Percentiles rank a stretch among this genome's conserved stretches.
These are phyloP conservation scores for Monosporascus sp. DNA, from an alignment of 2,329 filamentous ascomycete species.

Conservation along the genomic window DNA sequence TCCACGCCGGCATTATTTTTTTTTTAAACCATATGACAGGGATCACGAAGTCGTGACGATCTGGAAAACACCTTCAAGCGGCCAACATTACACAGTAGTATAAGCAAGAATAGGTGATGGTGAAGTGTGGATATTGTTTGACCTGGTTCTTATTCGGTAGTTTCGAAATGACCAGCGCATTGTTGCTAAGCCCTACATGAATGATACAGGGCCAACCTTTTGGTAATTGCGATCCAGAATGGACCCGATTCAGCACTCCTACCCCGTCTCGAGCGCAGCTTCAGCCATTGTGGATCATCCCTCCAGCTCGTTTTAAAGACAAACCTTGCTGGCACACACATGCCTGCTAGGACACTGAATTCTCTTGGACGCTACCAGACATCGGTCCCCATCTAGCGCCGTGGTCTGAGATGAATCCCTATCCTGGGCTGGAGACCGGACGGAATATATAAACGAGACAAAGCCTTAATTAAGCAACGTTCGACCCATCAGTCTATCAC, in stretches of 20 bases:
- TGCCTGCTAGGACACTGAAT: conserved; percentile 34
- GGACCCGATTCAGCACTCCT: not conserved
- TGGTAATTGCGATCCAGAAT: not conserved
- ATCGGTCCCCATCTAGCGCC: too few relatives aligned
- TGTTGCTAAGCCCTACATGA: not conserved
- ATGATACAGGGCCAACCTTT: not conserved
- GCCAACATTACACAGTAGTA: conserved; percentile 13
- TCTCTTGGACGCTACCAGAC: conserved; percentile 1
- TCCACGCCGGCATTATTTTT: conserved; percentile 17
- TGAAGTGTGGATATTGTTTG: not conserved
- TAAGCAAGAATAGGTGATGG: conserved; percentile 11
- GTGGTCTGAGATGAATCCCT: conserved; percentile 1
- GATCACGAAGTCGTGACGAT: conserved; percentile 24
- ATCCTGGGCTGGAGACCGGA: not conserved
- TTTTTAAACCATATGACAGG: conserved; percentile 13
- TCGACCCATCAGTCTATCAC: conserved; percentile 5
- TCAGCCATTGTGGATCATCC: not conserved
- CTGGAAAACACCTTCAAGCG: conserved; percentile 15
- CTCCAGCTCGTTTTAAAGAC: conserved; percentile 33
- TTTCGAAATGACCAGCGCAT: not conserved
- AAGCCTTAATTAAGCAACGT: conserved; percentile 15
- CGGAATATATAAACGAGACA: conserved; percentile 21
- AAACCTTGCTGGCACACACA: conserved; percentile 33
- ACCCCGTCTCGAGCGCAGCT: conserved; percentile 2
- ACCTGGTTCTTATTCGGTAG: not conserved